Conservation (phyloP, 2,329 filamentous ascomycete genomes). For the Beauveria sp. region DNA sequence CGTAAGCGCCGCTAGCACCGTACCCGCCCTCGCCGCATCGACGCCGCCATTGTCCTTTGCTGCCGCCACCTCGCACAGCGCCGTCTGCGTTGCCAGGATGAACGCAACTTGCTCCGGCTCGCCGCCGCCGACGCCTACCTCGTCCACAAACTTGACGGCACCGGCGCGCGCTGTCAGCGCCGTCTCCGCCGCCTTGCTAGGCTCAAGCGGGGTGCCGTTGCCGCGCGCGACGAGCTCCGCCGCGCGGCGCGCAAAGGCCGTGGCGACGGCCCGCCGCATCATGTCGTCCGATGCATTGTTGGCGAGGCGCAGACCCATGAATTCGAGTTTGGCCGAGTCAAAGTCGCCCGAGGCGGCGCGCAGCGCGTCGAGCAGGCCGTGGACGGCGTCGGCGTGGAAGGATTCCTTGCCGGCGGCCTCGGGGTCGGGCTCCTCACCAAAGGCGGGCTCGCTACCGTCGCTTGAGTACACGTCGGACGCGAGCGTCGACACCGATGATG, state of each 20-base stretch:
- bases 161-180: slow-evolving; percentile 49
- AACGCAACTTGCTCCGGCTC: slow-evolving; percentile 80
- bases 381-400: slow-evolving; percentile 83
- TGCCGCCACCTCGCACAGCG: slow-evolving; percentile 51
- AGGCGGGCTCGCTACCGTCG: slow-evolving; percentile 59
- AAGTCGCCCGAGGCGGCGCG: slow-evolving; percentile 70
- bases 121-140: slow-evolving; percentile 56
- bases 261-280: slow-evolving; percentile 78
- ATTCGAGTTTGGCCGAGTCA: slow-evolving; percentile 75
- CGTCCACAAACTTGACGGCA: slow-evolving; percentile 47
- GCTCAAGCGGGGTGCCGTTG: slow-evolving; percentile 41
- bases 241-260: slow-evolving; percentile 76
- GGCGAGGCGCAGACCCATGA: slow-evolving; percentile 85
- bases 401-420: slow-evolving; percentile 47
- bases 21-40: slow-evolving; percentile 42
- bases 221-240: slow-evolving; percentile 53
- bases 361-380: slow-evolving; percentile 79
- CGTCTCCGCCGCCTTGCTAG: slow-evolving; percentile 56
- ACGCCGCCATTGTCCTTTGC: slow-evolving; percentile 39
- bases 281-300: slow-evolving; percentile 85
- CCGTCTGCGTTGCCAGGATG: slow-evolving; percentile 71
- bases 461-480: slow-evolving; percentile 60
- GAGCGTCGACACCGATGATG: slow-evolving; percentile 49
- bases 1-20: slow-evolving; percentile 66
- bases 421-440: slow-evolving; percentile 43